Conservation (phyloP, 2,329 filamentous ascomycete species). For the Fusarium sp. region DNA sequence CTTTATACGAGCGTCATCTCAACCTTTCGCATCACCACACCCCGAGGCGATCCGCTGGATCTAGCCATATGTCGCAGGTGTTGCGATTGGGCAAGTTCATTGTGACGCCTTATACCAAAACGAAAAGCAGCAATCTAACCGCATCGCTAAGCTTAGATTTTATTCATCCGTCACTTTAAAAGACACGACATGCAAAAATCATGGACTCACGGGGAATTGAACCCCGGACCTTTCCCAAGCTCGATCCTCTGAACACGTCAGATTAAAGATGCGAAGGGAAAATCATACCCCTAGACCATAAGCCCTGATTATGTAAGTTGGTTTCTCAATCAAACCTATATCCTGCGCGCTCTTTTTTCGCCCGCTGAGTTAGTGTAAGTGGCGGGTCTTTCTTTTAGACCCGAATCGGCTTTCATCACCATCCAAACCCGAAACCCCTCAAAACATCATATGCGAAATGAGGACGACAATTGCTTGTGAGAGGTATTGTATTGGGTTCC, state of each 20-base stretch:
- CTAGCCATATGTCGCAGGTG: too few species aligned
- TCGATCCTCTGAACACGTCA: neutral
- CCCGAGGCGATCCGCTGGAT: too few species aligned
- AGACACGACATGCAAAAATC: neutral
- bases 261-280: constrained; percentile 28
- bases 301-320: constrained; percentile 22
- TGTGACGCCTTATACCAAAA: too few species aligned
- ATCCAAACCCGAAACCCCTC: constrained; percentile 29
- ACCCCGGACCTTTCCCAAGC: constrained; percentile 32
- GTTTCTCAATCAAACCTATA: neutral
- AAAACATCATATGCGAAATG: constrained; percentile 18
- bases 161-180: neutral
- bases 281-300: constrained; percentile 36
- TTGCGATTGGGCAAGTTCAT: too few species aligned
- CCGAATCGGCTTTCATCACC: constrained; percentile 27
- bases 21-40: too few species aligned
- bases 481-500: constrained; percentile 5
- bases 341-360: neutral
- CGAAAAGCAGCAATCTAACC: too few species aligned
- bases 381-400: constrained; percentile 3
- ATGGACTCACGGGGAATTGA: constrained; percentile 35
- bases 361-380: neutral
- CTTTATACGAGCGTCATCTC: too few species aligned
- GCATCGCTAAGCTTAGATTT: too few species aligned
- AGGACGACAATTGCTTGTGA: constrained; percentile 43